Base-by-base conservation (phyloP, 2,329 filamentous ascomycete genomes). In the Xylaria digitata region DNA sequence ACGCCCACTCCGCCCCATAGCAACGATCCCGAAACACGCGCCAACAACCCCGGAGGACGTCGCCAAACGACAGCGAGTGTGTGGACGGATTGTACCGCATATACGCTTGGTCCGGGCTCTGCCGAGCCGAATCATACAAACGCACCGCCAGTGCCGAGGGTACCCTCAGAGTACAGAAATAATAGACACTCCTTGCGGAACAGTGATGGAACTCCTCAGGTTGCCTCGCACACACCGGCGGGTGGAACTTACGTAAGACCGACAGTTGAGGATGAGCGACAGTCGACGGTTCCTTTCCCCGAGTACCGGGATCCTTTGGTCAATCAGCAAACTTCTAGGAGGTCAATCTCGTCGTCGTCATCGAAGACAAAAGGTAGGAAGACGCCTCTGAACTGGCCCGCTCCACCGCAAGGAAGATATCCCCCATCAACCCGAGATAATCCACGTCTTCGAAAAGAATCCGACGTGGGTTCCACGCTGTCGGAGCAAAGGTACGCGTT, bases 31-130 rank as follows among this genome's bases (percentile, higher is more conserved):
- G 26, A 50, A 11, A 17, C 62, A 21, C 40, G 11, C 9, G 4
- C 26, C 6, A 6, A 8, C 4, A 15, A 17, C 21, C 15, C 43
- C 4, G 15, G 13, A 11, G 49, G 32, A 9, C 40, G 26, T n/a
- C 32, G 15, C 5, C 23, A 8, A 2, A n/a, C n/a, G 6, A 43
- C 40, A 13, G 40, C 8, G 2, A 61, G 32, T 30, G 68, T 26
- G 6, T 76, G 74, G 74, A 76, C 74, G 1, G 70, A 76, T 43
- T 68, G 61, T 6, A 70, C 71, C 6, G 71, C 71, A 4, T 66
- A 75, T 48, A 73, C 72, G 11, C 21, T 37, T 11, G 59, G 61
- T 23, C 43, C 62, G 5, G 64, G 40, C 60, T 19, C 32, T 13
- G 11, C 30, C 1, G 26, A 19, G 34, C 34, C 50, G 30, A 23